Conservation (phyloP, 2,329 filamentous ascomycete species). For the Tolypocladium inflatum region DNA sequence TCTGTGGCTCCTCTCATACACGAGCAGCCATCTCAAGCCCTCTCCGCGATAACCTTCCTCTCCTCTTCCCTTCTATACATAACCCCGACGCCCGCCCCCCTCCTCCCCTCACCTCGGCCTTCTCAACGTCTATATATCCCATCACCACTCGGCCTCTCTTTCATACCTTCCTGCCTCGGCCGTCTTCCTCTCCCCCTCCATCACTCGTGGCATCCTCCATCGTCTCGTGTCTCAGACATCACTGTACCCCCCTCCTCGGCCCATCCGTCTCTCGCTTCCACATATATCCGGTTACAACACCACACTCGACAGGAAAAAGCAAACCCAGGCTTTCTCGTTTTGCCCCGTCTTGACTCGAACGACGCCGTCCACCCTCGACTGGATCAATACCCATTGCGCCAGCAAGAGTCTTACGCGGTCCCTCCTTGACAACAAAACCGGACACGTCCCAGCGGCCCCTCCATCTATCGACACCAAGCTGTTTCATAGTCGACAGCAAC, state of each 20-base stretch:
- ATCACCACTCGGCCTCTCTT: neutral
- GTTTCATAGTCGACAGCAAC: neutral
- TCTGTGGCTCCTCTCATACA: constrained; percentile 1
- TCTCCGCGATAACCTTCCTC: neutral
- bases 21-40: neutral
- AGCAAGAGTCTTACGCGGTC: too few species aligned
- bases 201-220: neutral
- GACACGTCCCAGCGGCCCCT: neutral
- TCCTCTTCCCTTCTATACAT: constrained; percentile 1
- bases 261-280: neutral
- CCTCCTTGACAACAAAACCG: neutral
- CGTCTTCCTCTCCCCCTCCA: neutral
- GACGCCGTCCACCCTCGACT: neutral
- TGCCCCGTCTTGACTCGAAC: neutral
- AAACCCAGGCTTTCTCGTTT: neutral
- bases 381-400: neutral
- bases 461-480: neutral
- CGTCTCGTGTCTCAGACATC: constrained; percentile 5
- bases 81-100: constrained; percentile 1
- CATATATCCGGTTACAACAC: neutral
- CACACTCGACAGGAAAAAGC: constrained; percentile 2
- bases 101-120: neutral
- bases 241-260: neutral
- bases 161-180: neutral
- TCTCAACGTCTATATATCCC: neutral